Evolutionary conservation across 164 flowering plant species (phyloP).

Genomic region (Nymphaea thermarum): DNA sequence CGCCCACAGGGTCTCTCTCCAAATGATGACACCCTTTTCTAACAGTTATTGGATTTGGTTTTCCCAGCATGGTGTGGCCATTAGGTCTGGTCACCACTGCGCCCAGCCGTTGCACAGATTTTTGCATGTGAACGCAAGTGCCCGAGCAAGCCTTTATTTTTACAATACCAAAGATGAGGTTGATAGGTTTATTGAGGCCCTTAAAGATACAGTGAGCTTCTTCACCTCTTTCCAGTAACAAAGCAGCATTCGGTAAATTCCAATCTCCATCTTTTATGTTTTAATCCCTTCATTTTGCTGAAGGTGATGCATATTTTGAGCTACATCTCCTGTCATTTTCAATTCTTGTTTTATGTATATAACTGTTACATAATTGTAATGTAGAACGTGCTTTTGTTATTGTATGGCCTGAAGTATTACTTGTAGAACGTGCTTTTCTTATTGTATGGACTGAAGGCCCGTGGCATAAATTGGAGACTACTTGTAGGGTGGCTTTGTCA

Average conservation of each 20-base stretch:
- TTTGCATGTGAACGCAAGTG: constrained; percentile 72
- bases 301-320: too few species aligned
- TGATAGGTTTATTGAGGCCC: constrained; percentile 55
- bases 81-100: constrained; percentile 95
- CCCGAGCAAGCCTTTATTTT: constrained; percentile 88
- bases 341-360: too few species aligned
- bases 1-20: neutral
- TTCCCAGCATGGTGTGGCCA: constrained; percentile 89
- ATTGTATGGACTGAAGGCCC: too few species aligned
- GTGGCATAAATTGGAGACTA: too few species aligned
- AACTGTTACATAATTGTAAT: too few species aligned
- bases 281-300: too few species aligned
- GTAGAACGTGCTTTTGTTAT: too few species aligned
- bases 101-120: constrained; percentile 85
- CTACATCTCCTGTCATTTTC: too few species aligned
- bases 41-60: neutral
- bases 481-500: too few species aligned
- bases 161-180: constrained; percentile 91
- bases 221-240: constrained; percentile 58
- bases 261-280: too few species aligned
- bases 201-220: constrained; percentile 62
- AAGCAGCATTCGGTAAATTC: neutral
- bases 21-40: neutral
- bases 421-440: too few species aligned
- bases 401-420: too few species aligned